phyloP scores from a whole-genome alignment of 2,329 filamentous ascomycete species.

The Blumeria hordei region DNA sequence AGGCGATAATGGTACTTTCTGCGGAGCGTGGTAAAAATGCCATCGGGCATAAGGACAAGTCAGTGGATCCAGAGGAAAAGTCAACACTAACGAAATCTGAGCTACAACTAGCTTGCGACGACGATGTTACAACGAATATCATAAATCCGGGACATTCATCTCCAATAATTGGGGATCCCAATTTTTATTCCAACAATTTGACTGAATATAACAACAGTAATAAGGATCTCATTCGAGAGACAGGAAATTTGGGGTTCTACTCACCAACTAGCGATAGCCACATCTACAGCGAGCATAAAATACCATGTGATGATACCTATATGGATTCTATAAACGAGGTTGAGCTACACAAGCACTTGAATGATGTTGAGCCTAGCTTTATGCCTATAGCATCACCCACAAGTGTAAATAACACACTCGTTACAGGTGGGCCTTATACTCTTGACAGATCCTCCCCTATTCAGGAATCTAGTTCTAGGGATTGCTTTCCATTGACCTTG shows the following conservation, averaged over 20 bases:
- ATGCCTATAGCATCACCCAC: slow-evolving; percentile 32
- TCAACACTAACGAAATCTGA: too few species aligned
- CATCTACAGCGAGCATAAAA: slow-evolving; percentile 11
- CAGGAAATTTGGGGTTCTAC: not conserved
- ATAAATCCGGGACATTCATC: too few species aligned
- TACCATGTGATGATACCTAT: slow-evolving; percentile 7
- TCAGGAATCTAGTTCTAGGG: not conserved
- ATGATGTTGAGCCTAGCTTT: slow-evolving; percentile 43
- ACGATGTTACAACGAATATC: too few species aligned
- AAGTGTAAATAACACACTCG: slow-evolving; percentile 19
- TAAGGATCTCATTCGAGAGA: not conserved
- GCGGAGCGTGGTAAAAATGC: too few species aligned
- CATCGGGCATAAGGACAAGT: too few species aligned
- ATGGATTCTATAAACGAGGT: slow-evolving; percentile 13
- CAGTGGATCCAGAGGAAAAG: too few species aligned
- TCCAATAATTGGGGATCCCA: too few species aligned
- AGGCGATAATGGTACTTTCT: too few species aligned
- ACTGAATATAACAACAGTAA: too few species aligned
- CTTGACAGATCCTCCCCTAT: slow-evolving; percentile 21
- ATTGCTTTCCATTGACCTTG: not conserved
- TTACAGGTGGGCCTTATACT: slow-evolving; percentile 32
- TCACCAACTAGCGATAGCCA: slow-evolving; percentile 11
- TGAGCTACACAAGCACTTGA: slow-evolving; percentile 22
- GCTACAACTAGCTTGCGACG: too few species aligned
- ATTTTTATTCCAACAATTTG: too few species aligned